These are phyloP conservation scores for Metschnikowia lochheadii DNA, from an alignment of 805 yeast genomes.

Conservation along the genomic window DNA sequence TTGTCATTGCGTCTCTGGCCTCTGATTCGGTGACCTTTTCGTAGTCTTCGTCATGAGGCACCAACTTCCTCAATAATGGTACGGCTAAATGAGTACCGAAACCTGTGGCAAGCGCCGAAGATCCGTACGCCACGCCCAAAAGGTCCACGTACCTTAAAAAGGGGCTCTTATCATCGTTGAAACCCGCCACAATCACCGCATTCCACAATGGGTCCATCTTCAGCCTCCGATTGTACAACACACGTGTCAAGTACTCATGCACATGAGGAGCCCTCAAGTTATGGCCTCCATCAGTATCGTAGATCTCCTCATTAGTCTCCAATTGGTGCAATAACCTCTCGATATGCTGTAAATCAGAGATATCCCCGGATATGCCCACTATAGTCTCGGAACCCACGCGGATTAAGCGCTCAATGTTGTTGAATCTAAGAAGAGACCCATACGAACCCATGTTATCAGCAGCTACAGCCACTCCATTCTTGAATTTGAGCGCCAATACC, in stretches of 20 bases:
- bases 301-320: slow-evolving; percentile 65
- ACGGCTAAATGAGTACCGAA: slow-evolving; percentile 93
- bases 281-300: slow-evolving; percentile 64
- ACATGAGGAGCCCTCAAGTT: slow-evolving; percentile 77
- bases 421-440: slow-evolving; percentile 87
- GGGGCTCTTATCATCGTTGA: slow-evolving; percentile 59
- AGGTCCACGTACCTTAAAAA: slow-evolving; percentile 84
- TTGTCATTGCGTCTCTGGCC: slow-evolving; percentile 72
- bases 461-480: slow-evolving; percentile 88
- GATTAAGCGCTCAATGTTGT: slow-evolving; percentile 77
- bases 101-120: slow-evolving; percentile 92
- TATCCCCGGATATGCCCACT: slow-evolving; percentile 93
- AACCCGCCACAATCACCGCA: slow-evolving; percentile 86
- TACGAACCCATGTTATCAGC: slow-evolving; percentile 92
- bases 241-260: slow-evolving; percentile 79
- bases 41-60: slow-evolving; percentile 75
- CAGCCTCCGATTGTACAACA: slow-evolving; percentile 81
- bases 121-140: slow-evolving; percentile 83
- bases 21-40: slow-evolving; percentile 63
- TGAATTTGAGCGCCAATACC: slow-evolving; percentile 84
- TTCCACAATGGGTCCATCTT: slow-evolving; percentile 98
- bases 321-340: slow-evolving; percentile 72
- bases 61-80: slow-evolving; percentile 82
- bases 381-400: slow-evolving; percentile 81
- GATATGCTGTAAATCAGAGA: slow-evolving; percentile 86